Conservation (phyloP, 139 green algal species). For the Auxenochlorella pyrenoidosa region DNA sequence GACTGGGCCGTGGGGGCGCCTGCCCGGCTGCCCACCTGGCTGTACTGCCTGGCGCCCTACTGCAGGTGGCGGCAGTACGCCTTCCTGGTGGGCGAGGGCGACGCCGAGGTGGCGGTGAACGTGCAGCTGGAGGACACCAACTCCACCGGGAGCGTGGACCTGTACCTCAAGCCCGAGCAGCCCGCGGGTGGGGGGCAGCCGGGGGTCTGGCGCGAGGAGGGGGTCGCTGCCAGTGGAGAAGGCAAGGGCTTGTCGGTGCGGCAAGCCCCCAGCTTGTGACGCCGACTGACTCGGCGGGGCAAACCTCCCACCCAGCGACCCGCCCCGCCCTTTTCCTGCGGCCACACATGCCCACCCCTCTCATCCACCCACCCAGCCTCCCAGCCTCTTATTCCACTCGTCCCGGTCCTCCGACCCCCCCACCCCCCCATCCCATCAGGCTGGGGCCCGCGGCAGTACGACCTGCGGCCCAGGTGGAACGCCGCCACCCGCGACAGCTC, state of each 20-base stretch:
- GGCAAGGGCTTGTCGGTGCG: too few species aligned
- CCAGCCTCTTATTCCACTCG: too few species aligned
- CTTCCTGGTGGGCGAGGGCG: conserved; percentile 47
- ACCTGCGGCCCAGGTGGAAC: conserved; percentile 34
- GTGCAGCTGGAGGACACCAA: conserved; percentile 35
- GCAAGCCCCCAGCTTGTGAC: too few species aligned
- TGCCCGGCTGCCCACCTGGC: too few species aligned
- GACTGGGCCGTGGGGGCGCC: too few species aligned
- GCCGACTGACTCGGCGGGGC: too few species aligned
- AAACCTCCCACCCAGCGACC: too few species aligned
- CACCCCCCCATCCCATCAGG: background rate
- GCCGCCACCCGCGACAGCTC: conserved; percentile 12
- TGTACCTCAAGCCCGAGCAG: conserved; percentile 24
- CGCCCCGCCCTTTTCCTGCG: too few species aligned
- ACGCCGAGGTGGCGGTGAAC: conserved; percentile 56
- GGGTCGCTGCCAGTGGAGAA: too few species aligned
- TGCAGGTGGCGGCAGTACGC: conserved; percentile 51
- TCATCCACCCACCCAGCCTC: background rate
- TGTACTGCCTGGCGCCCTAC: background rate
- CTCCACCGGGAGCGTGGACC: background rate
- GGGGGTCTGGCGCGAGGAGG: too few species aligned
- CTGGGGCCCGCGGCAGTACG: conserved; percentile 35
- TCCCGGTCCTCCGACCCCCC: background rate
- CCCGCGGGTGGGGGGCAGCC: background rate
- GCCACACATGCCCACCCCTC: background rate